phyloP scores from a whole-genome alignment of 306 rosid species.

The Sphenostylis stenocarpa region DNA sequence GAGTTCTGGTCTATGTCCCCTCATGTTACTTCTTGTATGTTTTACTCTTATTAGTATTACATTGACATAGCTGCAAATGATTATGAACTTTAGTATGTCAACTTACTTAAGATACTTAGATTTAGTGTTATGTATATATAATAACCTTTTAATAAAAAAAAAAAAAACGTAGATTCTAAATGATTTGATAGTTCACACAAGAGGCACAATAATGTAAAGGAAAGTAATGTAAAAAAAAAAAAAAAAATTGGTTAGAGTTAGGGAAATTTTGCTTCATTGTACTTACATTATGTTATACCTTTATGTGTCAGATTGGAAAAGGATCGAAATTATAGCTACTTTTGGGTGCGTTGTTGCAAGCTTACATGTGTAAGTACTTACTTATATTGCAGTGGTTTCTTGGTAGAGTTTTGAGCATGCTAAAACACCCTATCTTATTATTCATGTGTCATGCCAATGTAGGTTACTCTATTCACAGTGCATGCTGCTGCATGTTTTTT shows the following conservation, averaged over 20 bases:
- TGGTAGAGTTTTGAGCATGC: background rate
- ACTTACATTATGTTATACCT: background rate
- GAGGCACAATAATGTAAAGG: background rate
- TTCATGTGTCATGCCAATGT: background rate
- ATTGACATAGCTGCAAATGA: no score
- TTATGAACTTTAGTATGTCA: no score
- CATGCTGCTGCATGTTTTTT: constrained; percentile 69
- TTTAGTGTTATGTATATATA: no score
- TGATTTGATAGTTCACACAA: background rate
- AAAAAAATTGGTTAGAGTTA: background rate
- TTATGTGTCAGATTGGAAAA: constrained; percentile 64
- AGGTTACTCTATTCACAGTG: constrained; percentile 74
- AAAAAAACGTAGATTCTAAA: background rate
- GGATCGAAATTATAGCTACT: constrained; percentile 62
- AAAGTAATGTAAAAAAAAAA: background rate
- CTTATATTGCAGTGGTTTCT: background rate
- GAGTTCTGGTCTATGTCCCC: no score
- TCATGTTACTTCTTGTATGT: no score
- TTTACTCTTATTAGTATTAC: no score
- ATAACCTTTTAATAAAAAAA: no score
- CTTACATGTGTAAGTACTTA: constrained; percentile 69
- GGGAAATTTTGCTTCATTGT: background rate
- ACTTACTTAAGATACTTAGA: no score
- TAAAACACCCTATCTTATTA: background rate
- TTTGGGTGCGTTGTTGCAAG: constrained; percentile 68